Evolutionary conservation across 2,329 filamentous ascomycete genomes (phyloP), one percentile per base, ranked within the genome.

Genomic region (Bipolaris sorokiniana): DNA sequence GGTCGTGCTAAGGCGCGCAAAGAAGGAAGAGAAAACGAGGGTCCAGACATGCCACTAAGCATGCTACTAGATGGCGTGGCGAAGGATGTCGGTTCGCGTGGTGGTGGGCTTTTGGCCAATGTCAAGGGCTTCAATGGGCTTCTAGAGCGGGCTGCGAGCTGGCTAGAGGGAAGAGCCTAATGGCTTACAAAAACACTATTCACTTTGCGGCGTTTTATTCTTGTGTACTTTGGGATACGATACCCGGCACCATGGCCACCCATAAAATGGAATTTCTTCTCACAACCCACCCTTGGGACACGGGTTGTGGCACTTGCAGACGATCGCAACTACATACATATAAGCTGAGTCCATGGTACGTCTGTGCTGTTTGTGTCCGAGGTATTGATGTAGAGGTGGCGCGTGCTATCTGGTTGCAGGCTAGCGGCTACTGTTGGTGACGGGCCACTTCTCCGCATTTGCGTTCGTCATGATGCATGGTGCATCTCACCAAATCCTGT

Each of bases 91-190:
- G 69, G 69, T 1, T 69, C 71, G 7, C 46, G 51, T 42, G 67
- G 69, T 6, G 72, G 71, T n/a, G 76, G 76, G 3, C 53, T 77
- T 23, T 45, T 78, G 48, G 61, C 56, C 7, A 64, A 64, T 38
- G 47, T 76, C 2, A 71, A 66, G 52, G 59, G 51, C 10, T 76
- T 78, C 59, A 78, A 78, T 54, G 59, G 63, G 16, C 46, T 65
- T 22, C 58, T 79, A 36, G 75, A 75, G 45, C 64, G 63, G 54
- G 66, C 72, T 36, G 75, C 76, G 6, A 65, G 62, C 15, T 73
- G 72, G 61, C 58, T 78, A n/a, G 75, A 77, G 44, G 70, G 74
- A 9, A 64, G 71, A 40, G 67, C 64, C 7, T 76, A 48, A 62
- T 37, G 28, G 13, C 22, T 45, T n/a, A 47, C 44, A 41, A 36